Evolutionary conservation across 257 asterid genomes (phyloP), one percentile per base, ranked within the genome.

Genomic region (Mentha longifolia): DNA sequence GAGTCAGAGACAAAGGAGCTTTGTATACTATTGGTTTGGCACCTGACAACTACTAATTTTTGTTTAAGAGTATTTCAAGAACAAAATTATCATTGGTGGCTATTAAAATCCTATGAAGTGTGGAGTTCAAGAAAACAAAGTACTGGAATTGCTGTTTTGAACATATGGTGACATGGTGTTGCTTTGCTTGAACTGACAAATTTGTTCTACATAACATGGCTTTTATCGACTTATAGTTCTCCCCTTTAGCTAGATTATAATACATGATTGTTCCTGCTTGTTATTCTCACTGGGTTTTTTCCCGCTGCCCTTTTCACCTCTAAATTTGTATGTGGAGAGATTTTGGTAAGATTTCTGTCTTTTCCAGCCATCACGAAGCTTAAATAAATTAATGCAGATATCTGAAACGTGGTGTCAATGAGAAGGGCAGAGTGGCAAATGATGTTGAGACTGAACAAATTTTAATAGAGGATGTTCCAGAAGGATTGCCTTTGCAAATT

Each of bases 371-470:
- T 66, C 70, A 57, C 39, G 63, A 65, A 79, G 68, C 65, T 74
- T n/a, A 50, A 58, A 25, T 65, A 64, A 13, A 28, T 56, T 79
- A 30, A 35, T 74, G 79, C 76, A 93, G 98, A 83, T 93, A 93
- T 85, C 89, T 93, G 62, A 93, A 89, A 84, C 92, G 98, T 70
- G 98, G 98, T 42, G 94, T 93, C 59, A 91, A 91, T 33, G 97
- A 93, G 79, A 86, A 74, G 37, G 98, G 98, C 58, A 87, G 88
- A 74, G 98, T 93, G 64, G 98, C 98, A 42, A 93, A 93, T 85
- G 98, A 93, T 81, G 98, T 93, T 37, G 98, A 93, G 85, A 91
- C 95, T 5, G 98, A 93, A 80, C 98, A 93, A 79, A 85, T 93
- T 69, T 79, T 93, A 52, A 62, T 81, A 73, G 97, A 93, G 86